Conservation (phyloP, 116 monocot genomes). For the Trichopus zeylanicus region DNA sequence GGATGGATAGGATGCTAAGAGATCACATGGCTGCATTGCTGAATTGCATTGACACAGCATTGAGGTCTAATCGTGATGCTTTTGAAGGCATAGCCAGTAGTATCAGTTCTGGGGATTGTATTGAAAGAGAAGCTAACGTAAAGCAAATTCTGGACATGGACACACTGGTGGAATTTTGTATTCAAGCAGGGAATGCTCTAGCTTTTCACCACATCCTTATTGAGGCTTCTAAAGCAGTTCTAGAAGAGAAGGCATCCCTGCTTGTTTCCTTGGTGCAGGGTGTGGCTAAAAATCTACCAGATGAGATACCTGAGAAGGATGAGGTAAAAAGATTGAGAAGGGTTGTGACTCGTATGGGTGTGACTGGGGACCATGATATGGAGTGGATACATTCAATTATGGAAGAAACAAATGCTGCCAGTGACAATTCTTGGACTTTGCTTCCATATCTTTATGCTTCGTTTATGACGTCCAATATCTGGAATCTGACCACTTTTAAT, state of each 20-base stretch:
- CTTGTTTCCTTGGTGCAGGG: slow-evolving; percentile 62
- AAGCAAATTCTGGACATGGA: slow-evolving; percentile 85
- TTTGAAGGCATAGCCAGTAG: slow-evolving; percentile 67
- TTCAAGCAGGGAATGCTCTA: slow-evolving; percentile 73
- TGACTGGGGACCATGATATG: slow-evolving; percentile 51
- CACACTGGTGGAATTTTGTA: slow-evolving; percentile 61
- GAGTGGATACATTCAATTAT: slow-evolving; percentile 81
- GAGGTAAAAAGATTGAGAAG: slow-evolving; percentile 67
- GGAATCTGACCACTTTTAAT: slow-evolving; percentile 66
- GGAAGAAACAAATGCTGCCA: slow-evolving; percentile 38
- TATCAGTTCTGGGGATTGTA: slow-evolving; percentile 47
- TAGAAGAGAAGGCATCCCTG: slow-evolving; percentile 80
- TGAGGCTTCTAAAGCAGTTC: slow-evolving; percentile 65
- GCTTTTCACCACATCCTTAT: slow-evolving; percentile 64
- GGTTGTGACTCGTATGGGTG: slow-evolving; percentile 41
- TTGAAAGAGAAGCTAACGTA: slow-evolving; percentile 77
- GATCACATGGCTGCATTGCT: slow-evolving; percentile 67
- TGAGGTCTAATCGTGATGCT: slow-evolving; percentile 71
- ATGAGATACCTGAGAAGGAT: slow-evolving; percentile 66
- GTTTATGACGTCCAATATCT: slow-evolving; percentile 68
- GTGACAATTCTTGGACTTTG: slow-evolving; percentile 75
- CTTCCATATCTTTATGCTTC: slow-evolving; percentile 84
- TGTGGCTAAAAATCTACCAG: slow-evolving; percentile 54
- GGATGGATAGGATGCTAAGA: slow-evolving; percentile 50
- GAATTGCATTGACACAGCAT: slow-evolving; percentile 67